These are phyloP conservation scores for Arthrinium puccinioides DNA, from an alignment of 2,329 filamentous ascomycete genomes.

Conservation along the genomic window DNA sequence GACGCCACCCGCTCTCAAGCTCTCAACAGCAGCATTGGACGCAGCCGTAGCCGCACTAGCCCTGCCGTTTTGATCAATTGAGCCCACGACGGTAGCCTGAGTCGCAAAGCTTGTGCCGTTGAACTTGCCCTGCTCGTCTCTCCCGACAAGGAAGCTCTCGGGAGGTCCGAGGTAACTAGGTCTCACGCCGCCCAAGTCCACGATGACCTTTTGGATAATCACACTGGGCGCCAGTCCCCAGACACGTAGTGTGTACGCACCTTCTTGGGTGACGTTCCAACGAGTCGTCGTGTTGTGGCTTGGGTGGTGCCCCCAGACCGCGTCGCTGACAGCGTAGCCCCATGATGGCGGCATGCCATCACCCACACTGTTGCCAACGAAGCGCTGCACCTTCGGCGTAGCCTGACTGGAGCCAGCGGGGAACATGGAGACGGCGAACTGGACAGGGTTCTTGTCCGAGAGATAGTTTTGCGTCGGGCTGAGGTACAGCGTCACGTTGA, in stretches of 20 bases:
- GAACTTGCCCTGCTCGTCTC: conserved; percentile 28
- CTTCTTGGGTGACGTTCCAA: conserved; percentile 31
- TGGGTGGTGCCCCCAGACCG: conserved; percentile 35
- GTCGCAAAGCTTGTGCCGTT: conserved; percentile 30
- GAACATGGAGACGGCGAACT: conserved; percentile 21
- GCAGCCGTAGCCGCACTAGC: too few relatives aligned
- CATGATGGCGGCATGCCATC: conserved; percentile 32
- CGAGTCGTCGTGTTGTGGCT: conserved; percentile 36
- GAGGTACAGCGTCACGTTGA: conserved; percentile 41
- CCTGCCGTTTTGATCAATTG: background rate
- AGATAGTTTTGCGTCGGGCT: conserved; percentile 47
- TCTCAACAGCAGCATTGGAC: too few relatives aligned
- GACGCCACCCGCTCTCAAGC: too few relatives aligned
- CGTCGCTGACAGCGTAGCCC: conserved; percentile 35
- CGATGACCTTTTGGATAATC: conserved; percentile 47
- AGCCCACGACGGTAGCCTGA: conserved; percentile 4
- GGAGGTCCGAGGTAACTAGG: conserved; percentile 49
- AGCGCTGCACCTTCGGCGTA: conserved; percentile 26
- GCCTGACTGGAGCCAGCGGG: conserved; percentile 22
- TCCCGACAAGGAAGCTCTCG: conserved; percentile 42
- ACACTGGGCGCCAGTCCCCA: conserved; percentile 46
- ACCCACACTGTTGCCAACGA: conserved; percentile 35
- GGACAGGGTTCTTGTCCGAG: conserved; percentile 37
- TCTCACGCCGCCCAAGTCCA: conserved; percentile 47
- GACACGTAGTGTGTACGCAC: conserved; percentile 41